phyloP scores from a whole-genome alignment of 352 stramenopile species.

The Peronosclerospora sorghi region DNA sequence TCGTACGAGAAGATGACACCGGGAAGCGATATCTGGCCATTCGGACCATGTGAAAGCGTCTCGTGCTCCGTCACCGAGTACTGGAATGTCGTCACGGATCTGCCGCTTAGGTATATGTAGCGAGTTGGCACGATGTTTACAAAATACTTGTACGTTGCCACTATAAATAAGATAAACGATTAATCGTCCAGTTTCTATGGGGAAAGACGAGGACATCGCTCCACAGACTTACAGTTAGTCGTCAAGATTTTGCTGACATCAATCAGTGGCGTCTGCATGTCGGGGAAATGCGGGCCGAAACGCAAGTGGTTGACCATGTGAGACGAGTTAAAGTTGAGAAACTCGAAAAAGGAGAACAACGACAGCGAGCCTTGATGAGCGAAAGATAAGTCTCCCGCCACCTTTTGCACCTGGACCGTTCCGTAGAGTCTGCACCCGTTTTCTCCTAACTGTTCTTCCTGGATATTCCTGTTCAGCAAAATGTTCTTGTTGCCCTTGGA shows the following conservation, averaged over 20 bases:
- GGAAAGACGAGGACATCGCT: background rate
- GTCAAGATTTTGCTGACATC: constrained; percentile 76
- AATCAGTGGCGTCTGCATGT: constrained; percentile 82
- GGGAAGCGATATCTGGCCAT: constrained; percentile 58
- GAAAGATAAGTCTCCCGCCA: constrained; percentile 76
- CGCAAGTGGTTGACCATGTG: constrained; percentile 69
- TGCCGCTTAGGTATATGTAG: constrained; percentile 74
- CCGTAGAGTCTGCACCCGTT: constrained; percentile 71
- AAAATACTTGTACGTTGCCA: constrained; percentile 86
- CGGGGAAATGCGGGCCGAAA: constrained; percentile 66
- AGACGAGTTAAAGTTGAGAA: constrained; percentile 85
- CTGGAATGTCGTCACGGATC: constrained; percentile 64
- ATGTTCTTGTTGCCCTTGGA: constrained; percentile 80
- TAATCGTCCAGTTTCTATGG: background rate
- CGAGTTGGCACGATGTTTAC: constrained; percentile 75
- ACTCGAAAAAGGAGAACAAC: constrained; percentile 80
- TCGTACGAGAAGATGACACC: constrained; percentile 85
- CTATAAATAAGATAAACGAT: constrained; percentile 15
- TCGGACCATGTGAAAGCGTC: constrained; percentile 26
- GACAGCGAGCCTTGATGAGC: constrained; percentile 77
- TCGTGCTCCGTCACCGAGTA: constrained; percentile 84
- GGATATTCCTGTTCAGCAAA: constrained; percentile 51
- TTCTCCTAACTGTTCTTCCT: constrained; percentile 42
- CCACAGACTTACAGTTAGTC: constrained; percentile 56
- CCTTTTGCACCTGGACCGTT: constrained; percentile 64